Evolutionary conservation across 768 basidiomycete species (phyloP).

Genomic region (Coprinopsis strossmayeri): DNA sequence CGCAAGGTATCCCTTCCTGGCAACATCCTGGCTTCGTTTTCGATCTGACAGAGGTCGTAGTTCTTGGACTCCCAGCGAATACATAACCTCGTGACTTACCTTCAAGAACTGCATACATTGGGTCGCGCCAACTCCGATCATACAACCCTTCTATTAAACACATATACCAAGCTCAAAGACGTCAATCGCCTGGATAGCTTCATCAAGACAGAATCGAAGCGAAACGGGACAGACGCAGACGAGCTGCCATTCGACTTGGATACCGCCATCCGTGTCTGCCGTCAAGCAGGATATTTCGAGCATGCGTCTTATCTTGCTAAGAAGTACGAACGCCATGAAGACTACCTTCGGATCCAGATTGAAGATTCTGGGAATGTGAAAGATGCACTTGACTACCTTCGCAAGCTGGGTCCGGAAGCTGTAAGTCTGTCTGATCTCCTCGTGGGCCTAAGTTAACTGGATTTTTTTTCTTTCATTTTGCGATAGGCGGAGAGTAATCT

Average conservation of each 20-base stretch:
- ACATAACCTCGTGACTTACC: slow-evolving; percentile 89
- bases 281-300: slow-evolving; percentile 94
- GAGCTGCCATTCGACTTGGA: slow-evolving; percentile 96
- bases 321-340: slow-evolving; percentile 88
- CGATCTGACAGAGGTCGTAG: slow-evolving; percentile 33
- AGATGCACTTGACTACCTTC: slow-evolving; percentile 78
- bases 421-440: slow-evolving; percentile 38
- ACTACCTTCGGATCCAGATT: slow-evolving; percentile 89
- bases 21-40: not conserved
- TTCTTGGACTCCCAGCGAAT: slow-evolving; percentile 96
- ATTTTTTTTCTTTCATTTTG: slow-evolving; percentile 1
- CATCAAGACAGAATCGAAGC: slow-evolving; percentile 78
- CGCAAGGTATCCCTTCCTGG: slow-evolving; percentile 60
- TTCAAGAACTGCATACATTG: slow-evolving; percentile 89
- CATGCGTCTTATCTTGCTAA: slow-evolving; percentile 92
- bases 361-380: slow-evolving; percentile 82
- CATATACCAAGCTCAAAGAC: slow-evolving; percentile 96
- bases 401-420: slow-evolving; percentile 69
- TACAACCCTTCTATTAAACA: slow-evolving; percentile 93
- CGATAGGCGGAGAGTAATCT: slow-evolving; percentile 78
- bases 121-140: slow-evolving; percentile 94
- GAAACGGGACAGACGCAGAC: slow-evolving; percentile 27
- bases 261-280: slow-evolving; percentile 93
- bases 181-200: slow-evolving; percentile 83
- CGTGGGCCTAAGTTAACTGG: not conserved